These are phyloP conservation scores for Aspergillus hiratsukae DNA, from an alignment of 2,329 filamentous ascomycete genomes.

Conservation along the genomic window DNA sequence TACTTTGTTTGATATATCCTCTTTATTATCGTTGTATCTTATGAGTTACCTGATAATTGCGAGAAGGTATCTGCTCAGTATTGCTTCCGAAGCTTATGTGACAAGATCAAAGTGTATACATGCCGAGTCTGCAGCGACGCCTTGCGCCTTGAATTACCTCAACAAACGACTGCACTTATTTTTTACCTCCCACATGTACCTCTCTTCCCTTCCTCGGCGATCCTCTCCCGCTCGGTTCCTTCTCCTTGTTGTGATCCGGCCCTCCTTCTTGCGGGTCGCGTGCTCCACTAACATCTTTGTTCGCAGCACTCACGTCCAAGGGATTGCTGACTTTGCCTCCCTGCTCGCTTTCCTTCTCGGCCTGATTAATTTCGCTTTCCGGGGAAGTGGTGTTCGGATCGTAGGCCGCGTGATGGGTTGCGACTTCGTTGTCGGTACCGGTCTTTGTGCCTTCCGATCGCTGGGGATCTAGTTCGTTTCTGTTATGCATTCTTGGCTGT, in stretches of 20 bases:
- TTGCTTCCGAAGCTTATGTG: not conserved
- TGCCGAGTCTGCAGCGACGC: not conserved
- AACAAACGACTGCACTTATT: not conserved
- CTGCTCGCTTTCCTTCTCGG: conserved; percentile 35
- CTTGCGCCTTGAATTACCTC: not conserved
- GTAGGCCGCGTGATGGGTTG: conserved; percentile 61
- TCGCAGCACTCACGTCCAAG: conserved; percentile 58
- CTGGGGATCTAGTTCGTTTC: conserved; percentile 61
- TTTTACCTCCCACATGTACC: conserved; percentile 7
- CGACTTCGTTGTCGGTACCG: conserved; percentile 59
- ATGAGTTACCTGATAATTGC: not conserved
- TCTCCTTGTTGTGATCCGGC: conserved; percentile 36
- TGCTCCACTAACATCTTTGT: conserved; percentile 53
- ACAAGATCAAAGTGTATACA: not conserved
- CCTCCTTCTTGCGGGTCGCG: conserved; percentile 43
- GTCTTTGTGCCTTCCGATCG: conserved; percentile 65
- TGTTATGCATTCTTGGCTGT: conserved; percentile 36
- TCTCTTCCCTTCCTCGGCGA: conserved; percentile 32
- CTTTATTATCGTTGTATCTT: not conserved
- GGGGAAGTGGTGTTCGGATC: conserved; percentile 64
- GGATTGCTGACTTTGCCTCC: conserved; percentile 45
- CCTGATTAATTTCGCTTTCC: conserved; percentile 47
- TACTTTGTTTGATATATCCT: not conserved
- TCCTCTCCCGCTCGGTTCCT: conserved; percentile 37
- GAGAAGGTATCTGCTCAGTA: not conserved